Conservation (phyloP, 2,329 filamentous ascomycete genomes). For the Massarina eburnea region DNA sequence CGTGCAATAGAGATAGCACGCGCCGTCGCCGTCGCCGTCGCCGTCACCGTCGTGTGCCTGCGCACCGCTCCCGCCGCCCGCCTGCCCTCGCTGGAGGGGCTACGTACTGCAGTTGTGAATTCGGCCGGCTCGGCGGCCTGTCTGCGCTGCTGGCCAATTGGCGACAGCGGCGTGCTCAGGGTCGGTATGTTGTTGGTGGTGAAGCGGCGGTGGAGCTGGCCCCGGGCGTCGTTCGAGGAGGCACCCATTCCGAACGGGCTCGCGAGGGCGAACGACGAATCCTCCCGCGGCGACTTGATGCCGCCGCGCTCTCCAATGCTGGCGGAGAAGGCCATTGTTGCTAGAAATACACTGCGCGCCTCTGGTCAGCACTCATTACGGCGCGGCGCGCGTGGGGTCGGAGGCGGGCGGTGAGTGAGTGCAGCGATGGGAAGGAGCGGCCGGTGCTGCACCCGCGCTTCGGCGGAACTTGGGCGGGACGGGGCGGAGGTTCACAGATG, state of each 20-base stretch:
- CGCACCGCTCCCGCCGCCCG: too few species aligned
- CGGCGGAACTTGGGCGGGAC: conserved; percentile 3
- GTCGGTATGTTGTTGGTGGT: conserved; percentile 84
- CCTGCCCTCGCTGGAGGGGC: conserved; percentile 12
- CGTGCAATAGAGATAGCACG: too few species aligned
- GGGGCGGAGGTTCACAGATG: conserved; percentile 6
- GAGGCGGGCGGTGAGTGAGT: conserved; percentile 33
- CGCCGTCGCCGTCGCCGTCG: too few species aligned
- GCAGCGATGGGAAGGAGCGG: conserved; percentile 19
- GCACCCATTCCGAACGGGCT: conserved; percentile 64
- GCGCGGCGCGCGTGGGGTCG: conserved; percentile 34
- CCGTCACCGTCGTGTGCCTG: too few species aligned
- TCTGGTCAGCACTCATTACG: conserved; percentile 30
- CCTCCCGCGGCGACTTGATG: conserved; percentile 74
- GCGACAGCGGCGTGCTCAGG: conserved; percentile 69
- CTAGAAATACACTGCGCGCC: conserved; percentile 42
- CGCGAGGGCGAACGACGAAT: conserved; percentile 66
- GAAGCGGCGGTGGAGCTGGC: conserved; percentile 84
- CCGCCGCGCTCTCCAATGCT: conserved; percentile 70
- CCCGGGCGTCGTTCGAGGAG: conserved; percentile 66
- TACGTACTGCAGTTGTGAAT: conserved; percentile 56
- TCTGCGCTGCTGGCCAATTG: conserved; percentile 57
- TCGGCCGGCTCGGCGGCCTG: conserved; percentile 58
- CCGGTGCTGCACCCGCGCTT: conserved; percentile 11
- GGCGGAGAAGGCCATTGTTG: conserved; percentile 65